A percentile compares a stretch with the other conserved stretches of the same genome.
These are phyloP conservation scores for Scenedesmus sp. DNA, from an alignment of 163 green algal species.

Conservation along the genomic window DNA sequence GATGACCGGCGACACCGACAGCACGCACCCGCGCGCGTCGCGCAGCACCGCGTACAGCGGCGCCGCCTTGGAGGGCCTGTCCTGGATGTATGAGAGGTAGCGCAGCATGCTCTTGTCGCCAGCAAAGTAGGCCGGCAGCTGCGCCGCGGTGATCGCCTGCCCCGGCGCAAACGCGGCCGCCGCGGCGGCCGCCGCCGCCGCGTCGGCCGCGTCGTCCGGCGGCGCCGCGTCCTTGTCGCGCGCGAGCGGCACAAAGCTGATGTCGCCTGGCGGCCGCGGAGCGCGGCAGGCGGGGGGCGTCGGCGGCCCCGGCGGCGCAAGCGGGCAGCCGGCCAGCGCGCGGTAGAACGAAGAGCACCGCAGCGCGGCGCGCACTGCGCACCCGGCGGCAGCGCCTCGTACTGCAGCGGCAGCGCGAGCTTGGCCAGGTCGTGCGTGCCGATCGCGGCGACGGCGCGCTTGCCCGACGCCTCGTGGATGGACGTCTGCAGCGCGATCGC, in stretches of 20 bases:
- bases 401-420: constrained; percentile 30
- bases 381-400: constrained; percentile 24
- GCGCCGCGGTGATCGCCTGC: constrained; percentile 3
- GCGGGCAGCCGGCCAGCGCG: too few species aligned
- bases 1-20: constrained; percentile 43
- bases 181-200: neutral
- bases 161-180: constrained; percentile 7
- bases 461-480: constrained; percentile 30
- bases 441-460: constrained; percentile 38
- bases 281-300: too few species aligned
- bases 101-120: constrained; percentile 43
- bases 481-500: constrained; percentile 41
- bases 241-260: constrained; percentile 32
- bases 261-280: constrained; percentile 33
- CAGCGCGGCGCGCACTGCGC: too few species aligned
- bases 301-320: too few species aligned
- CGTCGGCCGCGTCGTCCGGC: neutral
- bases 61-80: constrained; percentile 15
- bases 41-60: constrained; percentile 28
- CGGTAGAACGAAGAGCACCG: too few species aligned
- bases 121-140: constrained; percentile 39
- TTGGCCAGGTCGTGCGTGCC: constrained; percentile 31
- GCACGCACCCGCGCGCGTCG: constrained; percentile 12
- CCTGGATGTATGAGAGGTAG: constrained; percentile 41
- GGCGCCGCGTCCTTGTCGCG: constrained; percentile 14